Evolutionary conservation across 2,329 filamentous ascomycete genomes (phyloP), one percentile per base, ranked within the genome.

Genomic region (Amauroascus verrucosus): DNA sequence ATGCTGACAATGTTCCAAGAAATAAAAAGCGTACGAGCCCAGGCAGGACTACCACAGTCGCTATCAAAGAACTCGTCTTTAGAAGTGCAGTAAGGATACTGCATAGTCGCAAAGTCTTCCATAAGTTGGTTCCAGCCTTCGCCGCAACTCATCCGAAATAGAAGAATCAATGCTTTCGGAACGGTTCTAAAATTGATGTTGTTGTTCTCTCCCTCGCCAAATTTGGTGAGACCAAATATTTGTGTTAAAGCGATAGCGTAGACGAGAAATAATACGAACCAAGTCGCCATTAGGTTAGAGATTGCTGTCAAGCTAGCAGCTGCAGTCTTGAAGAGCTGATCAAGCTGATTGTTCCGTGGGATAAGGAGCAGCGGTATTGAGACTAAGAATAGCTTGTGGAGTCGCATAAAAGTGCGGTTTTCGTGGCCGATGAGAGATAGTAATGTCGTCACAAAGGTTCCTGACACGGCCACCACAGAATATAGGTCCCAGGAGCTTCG

Each of bases 1-100:
- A 98, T 98, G 85, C 91, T 97, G 70, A 98, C 79, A 63, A 98
- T 91, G 74, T 98, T 98, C 93, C 93, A 98, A 3, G 85, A 82
- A 54, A 97, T 89, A 73, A 98, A 98, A 8, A 98, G 76, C 32
- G 83, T 81, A 49, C 89, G 79, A 6, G 93, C 89, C 89, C 93
- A 98, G 37, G 82, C 79, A 48, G 83, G 80, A 71, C 91, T 95
- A 55, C 93, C 93, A 64, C 93, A 98, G 70, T 98, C 94, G 62
- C 88, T 93, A 40, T 86, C 74, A 63, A 89, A 91, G 69, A 95
- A 96, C 37, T 78, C 77, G 0, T 73, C 64, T 33, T 78, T 78
- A 18, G 83, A 76, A 1, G 90, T 88, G 70, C 93, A 98, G 49
- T 87, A 79, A 0, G 91, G 91, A 2, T 85, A 83, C 57, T 80